A percentile compares a stretch with the other conserved stretches of the same genome.
phyloP scores from a whole-genome alignment of 2,329 filamentous ascomycete species.

The Xylaria sp. region DNA sequence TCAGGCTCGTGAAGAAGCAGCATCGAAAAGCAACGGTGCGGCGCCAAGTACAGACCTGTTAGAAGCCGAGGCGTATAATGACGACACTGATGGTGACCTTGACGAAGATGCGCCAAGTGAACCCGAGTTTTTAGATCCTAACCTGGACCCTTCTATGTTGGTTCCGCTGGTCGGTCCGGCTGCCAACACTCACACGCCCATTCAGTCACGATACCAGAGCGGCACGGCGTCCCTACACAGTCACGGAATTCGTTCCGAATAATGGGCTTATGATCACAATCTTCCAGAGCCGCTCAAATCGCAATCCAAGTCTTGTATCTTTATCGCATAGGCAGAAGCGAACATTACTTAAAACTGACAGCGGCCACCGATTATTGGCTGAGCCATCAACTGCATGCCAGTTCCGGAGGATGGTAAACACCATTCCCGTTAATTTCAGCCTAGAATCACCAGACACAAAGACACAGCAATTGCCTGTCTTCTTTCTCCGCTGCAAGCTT shows the following conservation, averaged over 20 bases:
- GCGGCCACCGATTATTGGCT: no score
- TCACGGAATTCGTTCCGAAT: not conserved
- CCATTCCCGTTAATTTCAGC: no score
- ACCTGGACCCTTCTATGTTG: not conserved
- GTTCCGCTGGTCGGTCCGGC: not conserved
- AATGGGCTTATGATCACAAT: not conserved
- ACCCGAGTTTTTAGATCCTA: not conserved
- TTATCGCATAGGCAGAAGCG: no score
- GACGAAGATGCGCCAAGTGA: slow-evolving; percentile 14
- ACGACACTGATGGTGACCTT: not conserved
- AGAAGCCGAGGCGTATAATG: not conserved
- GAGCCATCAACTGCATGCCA: no score
- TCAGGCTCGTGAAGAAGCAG: slow-evolving; percentile 6
- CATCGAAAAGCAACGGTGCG: not conserved
- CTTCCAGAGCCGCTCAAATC: not conserved
- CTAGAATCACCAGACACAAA: no score
- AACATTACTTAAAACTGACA: no score
- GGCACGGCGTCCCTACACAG: not conserved
- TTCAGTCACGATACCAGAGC: not conserved
- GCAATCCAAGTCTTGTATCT: not conserved
- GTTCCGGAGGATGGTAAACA: no score
- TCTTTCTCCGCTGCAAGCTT: no score
- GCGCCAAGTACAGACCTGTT: not conserved
- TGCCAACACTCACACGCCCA: not conserved
- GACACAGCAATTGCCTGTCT: no score